Base-by-base conservation (phyloP, 139 green algal genomes). In the Chlamydomonas incerta region DNA sequence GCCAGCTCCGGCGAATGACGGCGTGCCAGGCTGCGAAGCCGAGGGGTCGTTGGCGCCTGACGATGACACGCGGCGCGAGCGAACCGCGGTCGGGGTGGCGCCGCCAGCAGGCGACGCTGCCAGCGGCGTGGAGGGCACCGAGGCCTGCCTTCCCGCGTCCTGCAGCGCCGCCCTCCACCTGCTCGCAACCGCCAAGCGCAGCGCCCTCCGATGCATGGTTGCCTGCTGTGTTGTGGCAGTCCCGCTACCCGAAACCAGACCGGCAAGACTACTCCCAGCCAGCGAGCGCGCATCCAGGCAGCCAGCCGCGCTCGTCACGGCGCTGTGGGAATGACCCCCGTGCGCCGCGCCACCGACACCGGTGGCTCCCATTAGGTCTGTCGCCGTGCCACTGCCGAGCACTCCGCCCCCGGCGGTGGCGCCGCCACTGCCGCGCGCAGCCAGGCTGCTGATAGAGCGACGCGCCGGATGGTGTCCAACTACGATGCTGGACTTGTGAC, bases 131-230 rank as follows among this genome's bases (percentile, higher is more conserved):
- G 63, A 29, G 20, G 77, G 77, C 29, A 55, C 9, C 0, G 77
- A 83, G 21, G 63, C 63, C 63, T 35, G 58, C 15, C 63, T 65
- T 20, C 65, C 37, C 8, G 77, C 77, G 65, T 83, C 77, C 63
- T 83, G 77, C 77, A 83, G 62, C 28, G 77, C 77, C 2, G 77
- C 77, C 1, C 77, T 63, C 77, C 77, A 83, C 28, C 46, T 63
- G 46, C 77, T 74, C 14, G 77, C 77, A 17, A 83, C 77, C 15
- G 77, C 77, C 20, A 37, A 9, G 0, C 65, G 63, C 41, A 83
- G 21, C 3, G 77, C 77, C 23, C 77, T 63, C 17, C 77, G 63
- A 34, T 57, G 57, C 20, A 81, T 52, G 23, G 50, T 55, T 4
- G n/a, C 57, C 18, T n/a, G 34, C 24, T 23, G 8, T 21, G 28